A percentile compares a stretch with the other conserved stretches of the same genome.
phyloP scores from a whole-genome alignment of 768 basidiomycete species.

The Amyloporia xantha region DNA sequence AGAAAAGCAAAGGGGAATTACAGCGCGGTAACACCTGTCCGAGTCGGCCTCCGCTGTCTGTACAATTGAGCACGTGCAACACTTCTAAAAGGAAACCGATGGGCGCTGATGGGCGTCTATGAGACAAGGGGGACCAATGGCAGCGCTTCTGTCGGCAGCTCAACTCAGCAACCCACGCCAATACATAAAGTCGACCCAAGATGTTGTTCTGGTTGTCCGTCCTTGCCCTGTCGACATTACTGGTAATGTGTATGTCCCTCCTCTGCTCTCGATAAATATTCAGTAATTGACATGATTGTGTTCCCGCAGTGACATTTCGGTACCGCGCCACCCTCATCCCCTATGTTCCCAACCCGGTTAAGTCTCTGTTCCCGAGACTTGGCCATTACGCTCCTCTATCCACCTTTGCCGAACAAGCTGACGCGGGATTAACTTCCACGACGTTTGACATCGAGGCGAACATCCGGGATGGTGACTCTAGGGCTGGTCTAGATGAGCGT shows the following conservation, averaged over 20 bases:
- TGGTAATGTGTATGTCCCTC: constrained; percentile 54
- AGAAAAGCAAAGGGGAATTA: too few species aligned
- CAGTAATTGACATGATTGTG: too few species aligned
- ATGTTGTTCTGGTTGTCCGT: constrained; percentile 70
- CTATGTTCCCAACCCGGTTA: constrained; percentile 59
- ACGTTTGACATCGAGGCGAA: constrained; percentile 89
- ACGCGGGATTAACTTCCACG: constrained; percentile 70
- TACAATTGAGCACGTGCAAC: neutral
- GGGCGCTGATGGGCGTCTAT: neutral
- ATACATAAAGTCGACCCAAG: constrained; percentile 1
- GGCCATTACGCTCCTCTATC: constrained; percentile 65
- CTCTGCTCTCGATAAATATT: too few species aligned
- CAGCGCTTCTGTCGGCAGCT: neutral
- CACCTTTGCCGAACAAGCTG: constrained; percentile 75
- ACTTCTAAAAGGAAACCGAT: neutral
- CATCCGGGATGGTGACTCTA: constrained; percentile 70
- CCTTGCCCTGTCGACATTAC: constrained; percentile 49
- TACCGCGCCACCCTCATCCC: constrained; percentile 68
- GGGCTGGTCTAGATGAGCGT: constrained; percentile 78
- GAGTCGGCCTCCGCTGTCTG: too few species aligned
- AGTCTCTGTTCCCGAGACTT: constrained; percentile 50
- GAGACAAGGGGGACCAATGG: neutral
- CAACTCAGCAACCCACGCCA: constrained; percentile 1
- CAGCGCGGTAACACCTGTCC: too few species aligned
- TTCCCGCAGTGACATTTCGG: constrained; percentile 56